Percentiles rank a stretch among this genome's conserved stretches.
Evolutionary conservation across 176 grass and related monocot species (phyloP).

Genomic region (Oryza brachyantha): DNA sequence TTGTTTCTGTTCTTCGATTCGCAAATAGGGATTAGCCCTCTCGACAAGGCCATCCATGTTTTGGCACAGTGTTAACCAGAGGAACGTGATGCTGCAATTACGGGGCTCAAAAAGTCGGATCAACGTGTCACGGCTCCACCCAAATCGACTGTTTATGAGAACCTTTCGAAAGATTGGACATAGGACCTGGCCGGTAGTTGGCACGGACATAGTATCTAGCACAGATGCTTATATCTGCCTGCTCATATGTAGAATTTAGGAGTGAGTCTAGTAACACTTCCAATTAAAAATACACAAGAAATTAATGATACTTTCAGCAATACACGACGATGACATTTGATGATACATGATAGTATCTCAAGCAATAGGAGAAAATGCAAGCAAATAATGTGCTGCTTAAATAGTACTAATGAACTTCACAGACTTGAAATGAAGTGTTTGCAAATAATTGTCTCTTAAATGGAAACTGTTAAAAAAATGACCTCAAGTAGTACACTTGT

Average conservation of each 20-base stretch:
- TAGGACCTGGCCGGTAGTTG: slow-evolving; percentile 89
- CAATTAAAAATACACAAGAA: slow-evolving; percentile 9
- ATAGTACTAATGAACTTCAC: not conserved
- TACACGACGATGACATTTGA: not conserved
- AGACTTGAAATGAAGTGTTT: not conserved
- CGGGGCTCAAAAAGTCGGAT: too few relatives aligned
- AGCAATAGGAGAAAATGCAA: not conserved
- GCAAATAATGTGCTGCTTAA: not conserved
- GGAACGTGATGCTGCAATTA: too few relatives aligned
- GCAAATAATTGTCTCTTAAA: slow-evolving; percentile 16
- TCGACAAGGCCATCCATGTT: too few relatives aligned
- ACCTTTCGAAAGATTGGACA: too few relatives aligned
- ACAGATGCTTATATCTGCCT: slow-evolving; percentile 93
- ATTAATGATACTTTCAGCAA: not conserved
- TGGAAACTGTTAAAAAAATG: not conserved
- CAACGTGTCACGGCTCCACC: too few relatives aligned
- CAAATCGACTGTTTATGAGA: too few relatives aligned
- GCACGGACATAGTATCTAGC: slow-evolving; percentile 70
- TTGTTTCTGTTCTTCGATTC: too few relatives aligned
- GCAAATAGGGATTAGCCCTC: too few relatives aligned
- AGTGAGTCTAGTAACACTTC: slow-evolving; percentile 1
- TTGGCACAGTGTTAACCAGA: too few relatives aligned
- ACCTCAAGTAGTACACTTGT: not conserved
- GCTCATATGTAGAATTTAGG: slow-evolving; percentile 17
- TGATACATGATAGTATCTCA: not conserved